Conservation (phyloP, 1,139 yeast species). For the Candida sp. region DNA sequence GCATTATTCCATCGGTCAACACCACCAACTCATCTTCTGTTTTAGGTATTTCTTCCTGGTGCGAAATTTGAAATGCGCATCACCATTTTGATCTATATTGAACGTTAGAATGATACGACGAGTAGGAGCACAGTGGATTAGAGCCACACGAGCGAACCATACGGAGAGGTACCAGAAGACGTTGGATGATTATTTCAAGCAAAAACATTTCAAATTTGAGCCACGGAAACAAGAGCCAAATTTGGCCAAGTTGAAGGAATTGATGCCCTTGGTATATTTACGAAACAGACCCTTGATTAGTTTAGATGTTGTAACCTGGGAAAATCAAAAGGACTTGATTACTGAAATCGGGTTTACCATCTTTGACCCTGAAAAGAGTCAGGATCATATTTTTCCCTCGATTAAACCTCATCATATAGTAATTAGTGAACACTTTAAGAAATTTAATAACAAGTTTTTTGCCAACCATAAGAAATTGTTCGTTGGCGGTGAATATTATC, state of each 20-base stretch:
- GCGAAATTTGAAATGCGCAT: no score
- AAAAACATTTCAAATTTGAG: slow-evolving; percentile 14
- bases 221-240: slow-evolving; percentile 13
- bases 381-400: slow-evolving; percentile 30
- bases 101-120: background rate
- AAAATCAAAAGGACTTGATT: slow-evolving; percentile 39
- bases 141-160: background rate
- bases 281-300: slow-evolving; percentile 44
- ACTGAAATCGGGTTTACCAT: slow-evolving; percentile 73
- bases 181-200: slow-evolving; percentile 14
- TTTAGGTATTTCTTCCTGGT: slow-evolving; percentile 20
- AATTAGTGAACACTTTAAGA: slow-evolving; percentile 43
- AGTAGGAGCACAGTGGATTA: background rate
- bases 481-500: slow-evolving; percentile 54
- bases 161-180: background rate
- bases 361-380: slow-evolving; percentile 54
- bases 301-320: slow-evolving; percentile 71
- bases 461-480: slow-evolving; percentile 60
- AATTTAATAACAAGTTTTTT: slow-evolving; percentile 56
- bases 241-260: slow-evolving; percentile 14
- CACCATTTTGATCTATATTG: no score
- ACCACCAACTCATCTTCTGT: slow-evolving; percentile 11
- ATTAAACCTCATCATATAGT: slow-evolving; percentile 56
- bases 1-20: slow-evolving; percentile 7
- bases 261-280: slow-evolving; percentile 26